Evolutionary conservation across 176 grass and related monocot genomes (phyloP).

Genomic region (Oryza australiensis): DNA sequence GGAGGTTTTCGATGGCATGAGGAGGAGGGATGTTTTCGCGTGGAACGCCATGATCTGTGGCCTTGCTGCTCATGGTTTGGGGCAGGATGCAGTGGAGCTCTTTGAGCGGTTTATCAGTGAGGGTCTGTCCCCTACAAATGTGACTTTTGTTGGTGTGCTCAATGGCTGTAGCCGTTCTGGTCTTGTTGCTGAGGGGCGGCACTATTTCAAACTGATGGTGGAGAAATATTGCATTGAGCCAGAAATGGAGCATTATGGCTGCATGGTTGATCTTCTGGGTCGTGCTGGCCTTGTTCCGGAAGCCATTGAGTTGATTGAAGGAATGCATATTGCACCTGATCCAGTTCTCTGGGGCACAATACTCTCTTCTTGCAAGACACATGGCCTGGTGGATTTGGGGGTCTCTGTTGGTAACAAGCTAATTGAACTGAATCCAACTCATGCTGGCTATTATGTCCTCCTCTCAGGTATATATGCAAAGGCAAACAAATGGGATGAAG

Average conservation of each 20-base stretch:
- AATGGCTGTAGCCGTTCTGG: conserved; percentile 73
- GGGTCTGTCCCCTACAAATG: conserved; percentile 48
- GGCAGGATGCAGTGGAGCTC: conserved; percentile 45
- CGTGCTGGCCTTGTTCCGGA: conserved; percentile 60
- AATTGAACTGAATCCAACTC: conserved; percentile 57
- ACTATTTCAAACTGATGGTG: conserved; percentile 53
- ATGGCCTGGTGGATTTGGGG: conserved; percentile 58
- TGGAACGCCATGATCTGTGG: conserved; percentile 76
- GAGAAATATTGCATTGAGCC: conserved; percentile 55
- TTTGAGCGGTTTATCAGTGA: conserved; percentile 51
- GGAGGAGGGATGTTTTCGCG: conserved; percentile 51
- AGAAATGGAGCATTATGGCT: conserved; percentile 80
- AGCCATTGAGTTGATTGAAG: conserved; percentile 64
- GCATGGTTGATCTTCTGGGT: conserved; percentile 70
- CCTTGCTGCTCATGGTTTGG: conserved; percentile 61
- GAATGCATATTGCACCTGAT: conserved; percentile 53
- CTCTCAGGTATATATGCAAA: conserved; percentile 60
- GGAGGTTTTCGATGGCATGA: conserved; percentile 55
- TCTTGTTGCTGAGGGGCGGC: conserved; percentile 47
- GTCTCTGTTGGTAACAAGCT: conserved; percentile 59
- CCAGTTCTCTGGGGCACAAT: conserved; percentile 73
- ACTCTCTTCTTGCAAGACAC: conserved; percentile 65
- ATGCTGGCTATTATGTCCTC: conserved; percentile 75
- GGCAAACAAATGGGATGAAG: conserved; percentile 74
- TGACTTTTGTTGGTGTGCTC: conserved; percentile 72